These are phyloP conservation scores for Trichosporon faecale DNA, from an alignment of 1,284 basidiomycete species.

Conservation along the genomic window DNA sequence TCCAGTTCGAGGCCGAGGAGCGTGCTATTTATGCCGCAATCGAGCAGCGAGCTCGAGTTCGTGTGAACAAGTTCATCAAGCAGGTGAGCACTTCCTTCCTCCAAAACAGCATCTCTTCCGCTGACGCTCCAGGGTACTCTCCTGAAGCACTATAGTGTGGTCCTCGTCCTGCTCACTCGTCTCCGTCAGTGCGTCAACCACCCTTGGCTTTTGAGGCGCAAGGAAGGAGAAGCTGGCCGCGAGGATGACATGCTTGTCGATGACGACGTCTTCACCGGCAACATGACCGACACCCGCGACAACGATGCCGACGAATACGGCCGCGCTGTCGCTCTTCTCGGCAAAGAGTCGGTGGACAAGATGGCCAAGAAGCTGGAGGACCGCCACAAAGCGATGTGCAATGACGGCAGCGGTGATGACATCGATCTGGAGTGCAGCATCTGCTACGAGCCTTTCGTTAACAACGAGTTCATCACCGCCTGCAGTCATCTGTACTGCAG, in stretches of 20 bases:
- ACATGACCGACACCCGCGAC: conserved; percentile 20
- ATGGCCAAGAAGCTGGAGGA: conserved; percentile 35
- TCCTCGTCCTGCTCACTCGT: conserved; percentile 46
- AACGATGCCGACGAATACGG: conserved; percentile 35
- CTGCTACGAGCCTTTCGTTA: conserved; percentile 41
- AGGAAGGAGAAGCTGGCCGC: conserved; percentile 29
- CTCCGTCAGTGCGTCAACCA: conserved; percentile 42
- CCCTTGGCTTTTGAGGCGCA: conserved; percentile 44
- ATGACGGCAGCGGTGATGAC: conserved; percentile 14
- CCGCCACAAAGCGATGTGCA: conserved; percentile 25
- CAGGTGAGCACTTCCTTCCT: conserved; percentile 22
- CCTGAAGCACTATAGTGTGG: conserved; percentile 45
- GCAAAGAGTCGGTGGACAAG: conserved; percentile 30
- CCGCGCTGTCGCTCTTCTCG: conserved; percentile 31
- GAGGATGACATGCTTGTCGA: conserved; percentile 37
- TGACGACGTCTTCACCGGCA: conserved; percentile 35
- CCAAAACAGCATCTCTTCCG: not conserved
- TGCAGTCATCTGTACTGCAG: conserved; percentile 49
- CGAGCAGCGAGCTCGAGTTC: conserved; percentile 41
- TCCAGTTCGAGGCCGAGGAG: conserved; percentile 48
- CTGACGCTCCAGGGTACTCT: conserved; percentile 35
- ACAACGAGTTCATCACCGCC: conserved; percentile 39
- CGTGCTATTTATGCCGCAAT: conserved; percentile 47
- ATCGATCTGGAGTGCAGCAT: conserved; percentile 37
- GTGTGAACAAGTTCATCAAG: conserved; percentile 49